Evolutionary conservation across 2,329 filamentous ascomycete species (phyloP), one percentile per base, ranked within the genome.

Genomic region (Phoma sp.): DNA sequence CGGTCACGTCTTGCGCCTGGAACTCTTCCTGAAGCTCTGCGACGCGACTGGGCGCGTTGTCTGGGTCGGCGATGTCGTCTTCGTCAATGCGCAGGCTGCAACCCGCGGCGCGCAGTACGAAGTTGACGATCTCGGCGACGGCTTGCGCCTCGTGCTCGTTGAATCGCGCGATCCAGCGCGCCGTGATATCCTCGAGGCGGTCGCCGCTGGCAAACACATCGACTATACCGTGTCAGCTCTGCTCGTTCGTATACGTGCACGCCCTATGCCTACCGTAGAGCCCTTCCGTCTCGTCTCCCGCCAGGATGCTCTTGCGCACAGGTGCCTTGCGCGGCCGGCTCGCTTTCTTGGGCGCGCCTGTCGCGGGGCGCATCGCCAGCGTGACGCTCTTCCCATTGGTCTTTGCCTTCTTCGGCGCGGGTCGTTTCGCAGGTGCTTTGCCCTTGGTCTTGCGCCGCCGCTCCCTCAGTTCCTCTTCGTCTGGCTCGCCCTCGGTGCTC

Each of bases 1-100:
- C 95, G 29, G 90, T 89, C 44, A 94, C 88, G 72, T 90, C 86
- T 82, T 89, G 84, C 80, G 90, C 86, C 74, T 95, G 89, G 71
- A 93, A 96, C 58, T 93, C 87, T 58, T 90, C 88, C 75, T 97
- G 91, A n/a, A 99, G 81, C 67, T 98, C 93, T 21, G 84, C 82
- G 40, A 99, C 80, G 69, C 87, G 88, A 69, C 87, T 88, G 17
- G 90, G 86, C 43, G 89, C 91, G 69, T 95, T 92, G 72, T 99
- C 95, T 7, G 92, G 87, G 72, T 99, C 94, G 62, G 88, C 87
- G 61, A 97, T 91, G 72, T 98, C 92, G 71, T 95, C 88, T 35
- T 85, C 84, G 9, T 88, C 89, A 50, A 99, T 85, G 63, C 89
- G 84, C 49, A 91, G 82, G 50, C 91, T 86, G 73, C 93, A 96